Conservation (phyloP, 176 grass and related monocot species). For the Phyllostachys edulis region DNA sequence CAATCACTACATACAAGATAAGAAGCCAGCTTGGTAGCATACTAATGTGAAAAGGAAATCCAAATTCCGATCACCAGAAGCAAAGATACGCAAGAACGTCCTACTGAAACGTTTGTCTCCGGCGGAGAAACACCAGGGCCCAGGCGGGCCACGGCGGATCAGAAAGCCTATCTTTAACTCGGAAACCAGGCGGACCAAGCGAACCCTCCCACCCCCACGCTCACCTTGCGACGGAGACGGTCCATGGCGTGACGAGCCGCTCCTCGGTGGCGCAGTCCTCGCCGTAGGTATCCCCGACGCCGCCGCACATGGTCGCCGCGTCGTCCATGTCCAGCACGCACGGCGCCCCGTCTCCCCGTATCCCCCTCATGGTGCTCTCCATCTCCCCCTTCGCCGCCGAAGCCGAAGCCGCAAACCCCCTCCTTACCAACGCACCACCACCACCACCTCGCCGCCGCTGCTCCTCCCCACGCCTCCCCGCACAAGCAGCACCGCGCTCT, state of each 20-base stretch:
- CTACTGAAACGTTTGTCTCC: not conserved
- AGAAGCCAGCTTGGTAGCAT: not conserved
- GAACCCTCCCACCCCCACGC: not conserved
- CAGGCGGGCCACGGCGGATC: not conserved
- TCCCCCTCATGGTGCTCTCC: constrained; percentile 83
- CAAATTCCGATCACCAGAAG: not conserved
- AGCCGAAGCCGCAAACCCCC: constrained; percentile 22
- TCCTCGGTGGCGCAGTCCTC: constrained; percentile 85
- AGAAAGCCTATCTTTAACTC: not conserved
- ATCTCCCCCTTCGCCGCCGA: constrained; percentile 37
- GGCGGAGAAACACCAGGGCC: not conserved
- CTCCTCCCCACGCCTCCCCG: not conserved
- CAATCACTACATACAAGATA: not conserved
- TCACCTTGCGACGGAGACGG: constrained; percentile 85
- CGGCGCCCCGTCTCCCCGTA: too few species aligned
- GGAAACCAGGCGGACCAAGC: not conserved
- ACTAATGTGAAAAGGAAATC: too few species aligned
- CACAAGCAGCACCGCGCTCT: not conserved
- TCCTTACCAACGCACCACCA: not conserved
- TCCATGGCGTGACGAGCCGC: constrained; percentile 94
- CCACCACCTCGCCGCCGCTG: constrained; percentile 1
- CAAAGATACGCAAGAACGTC: not conserved
- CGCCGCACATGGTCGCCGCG: constrained; percentile 57
- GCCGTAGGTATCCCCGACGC: constrained; percentile 85
- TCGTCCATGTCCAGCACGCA: constrained; percentile 72